A percentile compares a stretch with the other conserved stretches of the same genome.
phyloP scores from a whole-genome alignment of 495 filamentous ascomycete genomes.

The Lasiosphaeria ovina region DNA sequence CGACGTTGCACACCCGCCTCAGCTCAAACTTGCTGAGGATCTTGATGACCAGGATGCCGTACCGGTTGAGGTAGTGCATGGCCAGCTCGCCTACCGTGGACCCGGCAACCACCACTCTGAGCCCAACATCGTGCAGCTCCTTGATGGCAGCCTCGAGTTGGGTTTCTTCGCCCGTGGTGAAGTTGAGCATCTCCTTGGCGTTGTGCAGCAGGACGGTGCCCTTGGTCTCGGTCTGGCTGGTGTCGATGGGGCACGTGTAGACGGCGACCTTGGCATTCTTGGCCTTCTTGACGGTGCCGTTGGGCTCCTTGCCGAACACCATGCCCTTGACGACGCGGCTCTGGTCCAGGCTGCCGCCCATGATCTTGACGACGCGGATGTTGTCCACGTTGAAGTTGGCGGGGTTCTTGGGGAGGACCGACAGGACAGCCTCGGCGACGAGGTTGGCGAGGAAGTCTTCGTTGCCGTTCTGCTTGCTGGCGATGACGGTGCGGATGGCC shows the following conservation, averaged over 20 bases:
- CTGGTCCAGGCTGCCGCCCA: slow-evolving; percentile 94
- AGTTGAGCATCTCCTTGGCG: slow-evolving; percentile 97
- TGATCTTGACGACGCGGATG: slow-evolving; percentile 98
- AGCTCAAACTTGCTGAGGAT: slow-evolving; percentile 98
- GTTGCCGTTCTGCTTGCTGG: slow-evolving; percentile 91
- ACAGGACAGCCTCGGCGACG: slow-evolving; percentile 90
- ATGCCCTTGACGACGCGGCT: slow-evolving; percentile 95
- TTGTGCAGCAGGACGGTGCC: slow-evolving; percentile 99
- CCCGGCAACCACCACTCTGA: slow-evolving; percentile 89
- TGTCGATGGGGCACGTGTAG: slow-evolving; percentile 95
- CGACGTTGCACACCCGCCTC: slow-evolving; percentile 87
- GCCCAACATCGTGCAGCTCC: slow-evolving; percentile 88
- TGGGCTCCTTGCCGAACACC: slow-evolving; percentile 93
- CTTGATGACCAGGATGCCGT: slow-evolving; percentile 93
- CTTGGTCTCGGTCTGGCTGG: slow-evolving; percentile 96
- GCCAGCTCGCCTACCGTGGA: slow-evolving; percentile 92
- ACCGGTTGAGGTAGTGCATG: slow-evolving; percentile 96
- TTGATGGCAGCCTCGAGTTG: slow-evolving; percentile 90
- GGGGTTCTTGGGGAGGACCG: slow-evolving; percentile 96
- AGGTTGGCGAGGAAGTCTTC: slow-evolving; percentile 83
- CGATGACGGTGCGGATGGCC: slow-evolving; percentile 91
- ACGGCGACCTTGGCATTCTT: slow-evolving; percentile 93
- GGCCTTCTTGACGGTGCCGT: slow-evolving; percentile 86
- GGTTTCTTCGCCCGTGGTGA: slow-evolving; percentile 92
- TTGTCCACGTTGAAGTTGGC: slow-evolving; percentile 99